Conservation (phyloP, 164 flowering plant genomes). For the Magnolia officinalis region DNA sequence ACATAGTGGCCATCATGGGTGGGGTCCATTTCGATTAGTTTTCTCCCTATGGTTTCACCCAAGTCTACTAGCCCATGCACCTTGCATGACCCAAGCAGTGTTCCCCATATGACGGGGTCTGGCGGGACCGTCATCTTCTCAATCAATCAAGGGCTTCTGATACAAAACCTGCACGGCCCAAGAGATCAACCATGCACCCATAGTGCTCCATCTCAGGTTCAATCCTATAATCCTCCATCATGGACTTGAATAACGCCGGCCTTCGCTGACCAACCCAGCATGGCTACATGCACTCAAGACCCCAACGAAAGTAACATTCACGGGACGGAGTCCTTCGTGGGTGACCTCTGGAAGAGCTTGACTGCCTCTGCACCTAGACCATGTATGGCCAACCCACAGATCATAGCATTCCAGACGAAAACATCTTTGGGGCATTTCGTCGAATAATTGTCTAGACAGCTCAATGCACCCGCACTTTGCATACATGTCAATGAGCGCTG, state of each 20-base stretch:
- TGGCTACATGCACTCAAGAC: slow-evolving; percentile 48
- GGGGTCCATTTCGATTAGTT: slow-evolving; percentile 40
- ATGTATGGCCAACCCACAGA: slow-evolving; percentile 44
- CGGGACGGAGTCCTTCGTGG: slow-evolving; percentile 27
- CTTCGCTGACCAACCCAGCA: slow-evolving; percentile 44
- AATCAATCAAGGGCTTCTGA: slow-evolving; percentile 39
- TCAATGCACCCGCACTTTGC: slow-evolving; percentile 76
- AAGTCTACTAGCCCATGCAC: slow-evolving; percentile 35
- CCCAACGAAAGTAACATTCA: slow-evolving; percentile 42
- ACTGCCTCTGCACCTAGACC: slow-evolving; percentile 43
- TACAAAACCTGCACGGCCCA: slow-evolving; percentile 47
- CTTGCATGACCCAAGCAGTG: slow-evolving; percentile 46
- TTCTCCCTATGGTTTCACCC: slow-evolving; percentile 44
- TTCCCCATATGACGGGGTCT: slow-evolving; percentile 50
- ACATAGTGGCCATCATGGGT: slow-evolving; percentile 47
- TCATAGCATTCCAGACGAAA: slow-evolving; percentile 53
- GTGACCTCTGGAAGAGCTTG: slow-evolving; percentile 30
- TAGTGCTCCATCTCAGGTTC: slow-evolving; percentile 57
- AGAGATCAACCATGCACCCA: slow-evolving; percentile 59
- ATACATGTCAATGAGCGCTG: slow-evolving; percentile 67
- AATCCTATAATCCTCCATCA: slow-evolving; percentile 35
- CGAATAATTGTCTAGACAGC: slow-evolving; percentile 30
- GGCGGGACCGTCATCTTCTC: slow-evolving; percentile 33
- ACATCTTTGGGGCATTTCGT: slow-evolving; percentile 31
- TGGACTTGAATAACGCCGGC: slow-evolving; percentile 32